Evolutionary conservation across 1,284 basidiomycete species (phyloP), one percentile per base, ranked within the genome.

Genomic region (Ceratobasidium sp.): DNA sequence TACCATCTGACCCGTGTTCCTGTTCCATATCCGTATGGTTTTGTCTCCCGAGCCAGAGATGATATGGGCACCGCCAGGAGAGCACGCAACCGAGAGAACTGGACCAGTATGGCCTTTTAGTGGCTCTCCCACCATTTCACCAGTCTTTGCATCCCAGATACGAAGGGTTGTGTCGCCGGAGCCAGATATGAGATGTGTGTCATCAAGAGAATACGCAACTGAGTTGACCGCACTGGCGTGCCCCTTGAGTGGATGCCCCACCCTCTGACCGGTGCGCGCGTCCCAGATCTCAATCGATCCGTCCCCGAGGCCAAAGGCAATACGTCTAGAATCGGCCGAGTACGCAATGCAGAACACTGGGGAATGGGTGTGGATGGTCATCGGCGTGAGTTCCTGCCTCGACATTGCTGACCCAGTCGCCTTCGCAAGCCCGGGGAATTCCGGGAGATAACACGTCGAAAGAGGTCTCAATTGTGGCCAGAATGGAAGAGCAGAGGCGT

Each of bases 151-250:
- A 49, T 74, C 19, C 71, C 71, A 74, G 3, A 74, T 9, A 11
- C 59, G 71, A n/a, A 74, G 43, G 11, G 71, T 74, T 15, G 6
- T 19, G 71, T 74, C 71, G n/a, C 25, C 15, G 0, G 71, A 61
- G 15, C 71, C 57, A 29, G 71, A 74, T 7, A 32, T 43, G 44
- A 74, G 2, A 19, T 34, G 40, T 29, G 32, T 8, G 8, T 61
- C 57, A 77, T 86, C 84, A 34, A 83, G 83, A 17, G 83, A 83
- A 79, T 83, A 86, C 32, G 84, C 84, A 51, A 86, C 81, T 44
- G 83, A 84, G 80, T 85, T 85, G 76, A 86, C 86, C 79, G 85
- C 84, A 69, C 83, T 83, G 78, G 83, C 84, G 80, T 86, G 85
- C 2, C 85, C 85, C 22, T 81, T 79, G 70, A 86, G 84, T 25